Conservation (phyloP, 441 rosid genomes). For the Raphanus hybrid region DNA sequence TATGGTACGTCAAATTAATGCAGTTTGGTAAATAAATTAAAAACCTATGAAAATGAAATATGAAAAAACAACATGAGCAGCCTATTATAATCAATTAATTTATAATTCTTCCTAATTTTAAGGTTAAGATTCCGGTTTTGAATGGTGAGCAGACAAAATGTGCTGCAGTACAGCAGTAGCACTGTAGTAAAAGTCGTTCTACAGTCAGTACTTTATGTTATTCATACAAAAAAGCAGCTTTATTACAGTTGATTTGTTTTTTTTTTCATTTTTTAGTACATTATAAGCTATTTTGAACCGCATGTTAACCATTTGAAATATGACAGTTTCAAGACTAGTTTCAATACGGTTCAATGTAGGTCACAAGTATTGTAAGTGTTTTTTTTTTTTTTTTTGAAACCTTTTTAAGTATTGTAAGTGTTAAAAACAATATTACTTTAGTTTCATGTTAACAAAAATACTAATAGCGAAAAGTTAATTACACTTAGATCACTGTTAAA, state of each 20-base stretch:
- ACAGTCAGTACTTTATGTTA: not conserved
- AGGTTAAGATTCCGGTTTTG: slow-evolving; percentile 3
- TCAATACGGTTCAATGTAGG: not conserved
- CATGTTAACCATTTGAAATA: not conserved
- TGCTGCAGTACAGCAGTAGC: slow-evolving; percentile 4
- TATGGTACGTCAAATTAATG: not conserved
- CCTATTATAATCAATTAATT: not conserved
- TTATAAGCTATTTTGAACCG: not conserved
- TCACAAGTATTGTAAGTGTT: not conserved
- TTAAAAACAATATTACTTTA: too few species aligned
- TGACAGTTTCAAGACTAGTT: not conserved
- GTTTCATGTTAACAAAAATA: not conserved
- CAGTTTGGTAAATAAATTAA: not conserved
- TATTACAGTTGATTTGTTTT: not conserved
- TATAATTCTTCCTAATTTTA: slow-evolving; percentile 8
- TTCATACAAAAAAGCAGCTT: not conserved
- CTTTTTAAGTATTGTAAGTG: too few species aligned
- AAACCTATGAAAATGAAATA: not conserved
- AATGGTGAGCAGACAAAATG: slow-evolving; percentile 14
- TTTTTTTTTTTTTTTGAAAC: too few species aligned
- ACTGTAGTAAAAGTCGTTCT: not conserved
- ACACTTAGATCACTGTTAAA: not conserved
- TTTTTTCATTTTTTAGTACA: not conserved
- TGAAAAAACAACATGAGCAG: slow-evolving; percentile 7
- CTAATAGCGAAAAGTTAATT: not conserved